Percentiles rank a stretch among this genome's conserved stretches.
These are phyloP conservation scores for Wickerhamomyces bovis DNA, from an alignment of 805 yeast species.

Conservation along the genomic window DNA sequence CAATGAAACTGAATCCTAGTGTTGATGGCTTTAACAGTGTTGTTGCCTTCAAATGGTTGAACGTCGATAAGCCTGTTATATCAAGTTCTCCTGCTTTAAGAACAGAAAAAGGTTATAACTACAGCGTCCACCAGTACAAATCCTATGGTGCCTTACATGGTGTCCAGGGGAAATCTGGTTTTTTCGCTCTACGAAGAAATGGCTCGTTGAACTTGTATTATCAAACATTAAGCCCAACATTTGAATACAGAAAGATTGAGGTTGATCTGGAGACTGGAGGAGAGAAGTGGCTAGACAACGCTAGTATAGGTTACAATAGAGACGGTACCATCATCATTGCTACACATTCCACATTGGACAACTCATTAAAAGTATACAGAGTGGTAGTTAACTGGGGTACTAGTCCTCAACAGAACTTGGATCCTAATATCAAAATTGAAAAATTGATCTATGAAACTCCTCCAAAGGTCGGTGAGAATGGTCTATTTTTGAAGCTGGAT, in stretches of 20 bases:
- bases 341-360: constrained; percentile 32
- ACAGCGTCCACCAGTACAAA: constrained; percentile 53
- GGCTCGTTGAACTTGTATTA: constrained; percentile 57
- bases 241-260: constrained; percentile 44
- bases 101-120: constrained; percentile 34
- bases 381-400: constrained; percentile 51
- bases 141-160: constrained; percentile 67
- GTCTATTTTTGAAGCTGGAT: constrained; percentile 25
- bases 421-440: constrained; percentile 35
- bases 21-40: constrained; percentile 1
- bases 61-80: constrained; percentile 60
- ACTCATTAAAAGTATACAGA: constrained; percentile 35
- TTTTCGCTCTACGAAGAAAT: constrained; percentile 56
- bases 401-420: constrained; percentile 30
- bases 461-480: constrained; percentile 22
- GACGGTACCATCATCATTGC: constrained; percentile 41
- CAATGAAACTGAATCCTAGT: background rate
- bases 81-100: constrained; percentile 53
- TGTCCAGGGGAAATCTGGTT: constrained; percentile 59
- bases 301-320: constrained; percentile 48
- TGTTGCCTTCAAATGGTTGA: constrained; percentile 64
- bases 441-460: constrained; percentile 26
- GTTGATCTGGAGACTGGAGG: constrained; percentile 26
- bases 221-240: constrained; percentile 52
- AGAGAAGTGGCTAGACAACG: constrained; percentile 25